These are phyloP conservation scores for Talaromyces albobiverticillius DNA, from an alignment of 2,329 filamentous ascomycete genomes.

Conservation along the genomic window DNA sequence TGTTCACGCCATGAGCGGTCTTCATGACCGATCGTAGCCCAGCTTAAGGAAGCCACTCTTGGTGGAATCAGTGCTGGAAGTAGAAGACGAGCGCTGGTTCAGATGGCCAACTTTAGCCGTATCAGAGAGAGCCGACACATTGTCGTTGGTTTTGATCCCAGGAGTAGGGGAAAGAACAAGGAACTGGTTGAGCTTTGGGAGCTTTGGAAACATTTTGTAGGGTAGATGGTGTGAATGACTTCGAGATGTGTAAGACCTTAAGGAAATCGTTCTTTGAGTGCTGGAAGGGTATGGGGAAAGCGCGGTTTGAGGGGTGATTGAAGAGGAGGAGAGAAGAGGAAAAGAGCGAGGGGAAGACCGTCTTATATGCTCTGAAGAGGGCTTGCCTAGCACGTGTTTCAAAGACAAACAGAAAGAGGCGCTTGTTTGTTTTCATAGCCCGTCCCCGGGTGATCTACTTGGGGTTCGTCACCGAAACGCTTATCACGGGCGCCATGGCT, in stretches of 20 bases:
- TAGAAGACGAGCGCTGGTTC: conserved; percentile 12
- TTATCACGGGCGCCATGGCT: not conserved
- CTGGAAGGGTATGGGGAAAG: not conserved
- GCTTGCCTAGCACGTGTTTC: conserved; percentile 2
- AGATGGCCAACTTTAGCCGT: not conserved
- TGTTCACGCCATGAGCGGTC: not conserved
- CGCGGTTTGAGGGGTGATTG: not conserved
- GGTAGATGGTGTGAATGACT: not conserved
- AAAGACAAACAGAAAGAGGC: not conserved
- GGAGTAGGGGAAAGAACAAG: conserved; percentile 12
- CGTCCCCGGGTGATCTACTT: conserved; percentile 4
- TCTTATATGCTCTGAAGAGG: conserved; percentile 3
- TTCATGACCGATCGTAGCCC: conserved; percentile 14
- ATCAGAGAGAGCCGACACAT: conserved; percentile 2
- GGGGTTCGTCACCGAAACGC: conserved; percentile 3
- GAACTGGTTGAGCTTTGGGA: conserved; percentile 15
- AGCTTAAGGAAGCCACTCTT: conserved; percentile 14
- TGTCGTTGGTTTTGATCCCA: conserved; percentile 3
- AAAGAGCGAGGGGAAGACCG: not conserved
- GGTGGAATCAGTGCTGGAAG: conserved; percentile 9
- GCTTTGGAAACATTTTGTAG: conserved; percentile 13
- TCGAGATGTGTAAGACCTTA: not conserved
- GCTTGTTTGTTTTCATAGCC: not conserved
- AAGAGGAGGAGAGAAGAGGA: not conserved
- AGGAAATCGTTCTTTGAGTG: not conserved